Base-by-base conservation (phyloP, 495 filamentous ascomycete species). In the Filosporella fistucella region DNA sequence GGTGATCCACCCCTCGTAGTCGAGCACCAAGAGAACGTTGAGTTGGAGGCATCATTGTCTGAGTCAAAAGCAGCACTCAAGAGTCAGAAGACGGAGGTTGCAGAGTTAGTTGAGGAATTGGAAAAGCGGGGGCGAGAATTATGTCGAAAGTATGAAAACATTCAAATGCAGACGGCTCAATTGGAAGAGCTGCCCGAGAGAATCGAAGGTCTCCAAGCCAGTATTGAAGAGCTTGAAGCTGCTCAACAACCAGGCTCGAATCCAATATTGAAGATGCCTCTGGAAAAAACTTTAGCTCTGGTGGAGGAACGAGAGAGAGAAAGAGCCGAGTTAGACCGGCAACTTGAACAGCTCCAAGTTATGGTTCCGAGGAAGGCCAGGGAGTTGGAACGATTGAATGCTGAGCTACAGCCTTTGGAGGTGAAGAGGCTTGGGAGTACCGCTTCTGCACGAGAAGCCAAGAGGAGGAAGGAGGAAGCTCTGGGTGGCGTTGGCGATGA, bases 1-100 rank as follows among this genome's bases (percentile, higher is more conserved):
- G 86, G 85, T 54, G 89, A 96, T 45, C 88, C 89, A 28, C 91
- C 90, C 1, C 72, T 88, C 12, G 81, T 96, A 32, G 85, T 95
- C 46, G 84, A 84, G 13, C 77, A 84, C 34, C 75, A 83, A 55
- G 89, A 96, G 52, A 96, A 95, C 62, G 75, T 84, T 14, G 84
- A 86, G 44, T 70, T 96, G 24, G 91, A 95, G 62, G 74, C 70
- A 34, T 65, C 79, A 49, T 75, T 96, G 22, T 70, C 72, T 4
- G 76, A 71, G 18, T 81, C 84, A 18, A 97, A 98, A 52, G 81
- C 82, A 1, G 73, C 73, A 24, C 74, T 96, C 0, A 85, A 90
- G 57, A 71, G 76, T 25, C 79, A 83, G 51, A 98, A 98, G 66
- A 72, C 76, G 21, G 85, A 91, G 34, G 88, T 94, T 1, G 76